These are phyloP conservation scores for Ogataea henricii DNA, from an alignment of 805 yeast genomes.

Conservation along the genomic window DNA sequence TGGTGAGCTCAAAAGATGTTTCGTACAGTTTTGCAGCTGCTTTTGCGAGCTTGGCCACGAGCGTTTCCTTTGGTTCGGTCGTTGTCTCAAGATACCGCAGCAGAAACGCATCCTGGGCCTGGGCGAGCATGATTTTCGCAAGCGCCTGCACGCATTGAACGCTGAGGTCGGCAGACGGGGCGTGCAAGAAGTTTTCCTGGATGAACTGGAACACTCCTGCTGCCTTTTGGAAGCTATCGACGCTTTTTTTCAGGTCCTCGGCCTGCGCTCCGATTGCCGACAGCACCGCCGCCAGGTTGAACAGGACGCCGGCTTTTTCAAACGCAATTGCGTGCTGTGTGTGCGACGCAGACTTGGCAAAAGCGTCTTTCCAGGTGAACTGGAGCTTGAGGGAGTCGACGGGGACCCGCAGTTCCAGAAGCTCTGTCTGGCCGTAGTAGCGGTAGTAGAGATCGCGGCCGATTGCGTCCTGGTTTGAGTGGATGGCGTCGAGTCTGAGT, in stretches of 20 bases:
- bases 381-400: slow-evolving; percentile 50
- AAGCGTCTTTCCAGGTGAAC: slow-evolving; percentile 84
- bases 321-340: slow-evolving; percentile 83
- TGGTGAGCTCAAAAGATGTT: slow-evolving; percentile 48
- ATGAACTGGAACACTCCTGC: slow-evolving; percentile 76
- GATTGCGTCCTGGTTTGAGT: slow-evolving; percentile 36
- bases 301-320: slow-evolving; percentile 84
- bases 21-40: slow-evolving; percentile 60
- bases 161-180: slow-evolving; percentile 78
- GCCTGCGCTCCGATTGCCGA: slow-evolving; percentile 48
- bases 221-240: slow-evolving; percentile 66
- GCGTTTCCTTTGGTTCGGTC: slow-evolving; percentile 54
- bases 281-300: slow-evolving; percentile 70
- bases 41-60: slow-evolving; percentile 74
- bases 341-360: slow-evolving; percentile 45
- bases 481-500: slow-evolving; percentile 59
- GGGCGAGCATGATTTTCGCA: slow-evolving; percentile 70
- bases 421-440: slow-evolving; percentile 81
- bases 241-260: slow-evolving; percentile 56
- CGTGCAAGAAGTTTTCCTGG: slow-evolving; percentile 80
- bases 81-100: slow-evolving; percentile 55
- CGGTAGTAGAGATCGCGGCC: slow-evolving; percentile 59
- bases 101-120: slow-evolving; percentile 84
- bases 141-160: slow-evolving; percentile 70
- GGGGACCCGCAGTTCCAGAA: slow-evolving; percentile 76